Evolutionary conservation across 2,329 filamentous ascomycete genomes (phyloP).

Genomic region (Penicillium sp.): DNA sequence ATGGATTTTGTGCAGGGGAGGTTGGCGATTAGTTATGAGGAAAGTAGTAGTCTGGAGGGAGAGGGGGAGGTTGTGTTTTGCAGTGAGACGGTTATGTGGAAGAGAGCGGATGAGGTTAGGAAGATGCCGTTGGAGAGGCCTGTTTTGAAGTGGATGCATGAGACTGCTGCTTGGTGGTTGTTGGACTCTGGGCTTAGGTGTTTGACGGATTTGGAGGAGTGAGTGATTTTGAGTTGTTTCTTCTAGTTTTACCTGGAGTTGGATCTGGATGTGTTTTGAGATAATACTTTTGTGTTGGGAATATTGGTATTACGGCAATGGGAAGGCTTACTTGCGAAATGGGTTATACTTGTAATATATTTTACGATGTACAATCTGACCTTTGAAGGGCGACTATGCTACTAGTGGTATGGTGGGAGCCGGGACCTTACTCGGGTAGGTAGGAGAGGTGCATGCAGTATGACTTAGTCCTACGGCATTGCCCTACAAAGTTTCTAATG

Average conservation of each 20-base stretch:
- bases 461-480: no score
- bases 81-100: slow-evolving; percentile 37
- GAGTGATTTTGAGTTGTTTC: background rate
- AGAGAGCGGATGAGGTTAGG: slow-evolving; percentile 13
- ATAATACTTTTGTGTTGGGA: background rate
- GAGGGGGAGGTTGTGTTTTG: slow-evolving; percentile 24
- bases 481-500: no score
- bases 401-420: no score
- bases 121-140: slow-evolving; percentile 33
- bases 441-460: no score
- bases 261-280: background rate
- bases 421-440: no score
- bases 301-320: background rate
- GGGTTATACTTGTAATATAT: no score
- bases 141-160: slow-evolving; percentile 34
- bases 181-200: slow-evolving; percentile 36
- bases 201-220: slow-evolving; percentile 26
- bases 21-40: slow-evolving; percentile 24
- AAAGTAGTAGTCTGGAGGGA: slow-evolving; percentile 6
- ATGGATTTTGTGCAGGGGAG: slow-evolving; percentile 23
- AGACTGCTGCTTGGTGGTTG: slow-evolving; percentile 39
- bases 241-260: background rate
- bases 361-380: no score
- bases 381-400: no score
- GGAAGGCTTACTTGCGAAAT: no score